Base-by-base conservation (phyloP, 345 rosid genomes). In the Fremontodendron californicum region DNA sequence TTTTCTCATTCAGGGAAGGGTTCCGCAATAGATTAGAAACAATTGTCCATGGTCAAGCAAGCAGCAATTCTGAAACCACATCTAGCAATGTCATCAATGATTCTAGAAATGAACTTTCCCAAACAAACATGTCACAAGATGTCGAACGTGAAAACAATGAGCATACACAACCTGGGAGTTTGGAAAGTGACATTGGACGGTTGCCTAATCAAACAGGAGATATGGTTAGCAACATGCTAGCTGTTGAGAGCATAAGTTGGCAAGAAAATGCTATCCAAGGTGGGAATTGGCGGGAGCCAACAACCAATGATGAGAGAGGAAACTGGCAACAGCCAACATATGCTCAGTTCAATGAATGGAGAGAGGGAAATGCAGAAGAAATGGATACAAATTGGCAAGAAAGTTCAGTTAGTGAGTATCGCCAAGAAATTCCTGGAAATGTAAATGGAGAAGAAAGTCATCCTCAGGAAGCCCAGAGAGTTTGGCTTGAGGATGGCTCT, bases 21-120 rank as follows among this genome's bases (percentile, higher is more conserved):
- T 92, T 96, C 78, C 98, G 90, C 72, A 84, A 90, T 78, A 87
- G 90, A 83, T 84, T 89, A 71, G 99, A 92, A 84, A 89, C 49
- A 84, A 87, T 90, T 78, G 94, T 89, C 45, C 90, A 84, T 80
- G 90, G 87, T 74, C 93, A 88, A 82, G 94, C 86, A 74, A 87
- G 86, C 80, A 82, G 83, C 82, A 84, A 81, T 81, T 79, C 87
- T 82, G 93, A 90, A 77, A 80, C 78, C 74, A 68, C 79, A 23
- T 76, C 87, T 80, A 78, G 68, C 77, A 75, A 79, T 81, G 87
- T 71, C 78, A 71, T 39, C 75, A 78, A 80, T 78, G 91, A 87
- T 73, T 74, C 87, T 76, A 80, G 84, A 73, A 84, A 81, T 80
- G 88, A 80, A 76, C 48, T 37, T 78, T 58, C 80, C 64, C 84